Conservation (phyloP, 2,329 filamentous ascomycete genomes). For the Colletotrichum spaethianum region DNA sequence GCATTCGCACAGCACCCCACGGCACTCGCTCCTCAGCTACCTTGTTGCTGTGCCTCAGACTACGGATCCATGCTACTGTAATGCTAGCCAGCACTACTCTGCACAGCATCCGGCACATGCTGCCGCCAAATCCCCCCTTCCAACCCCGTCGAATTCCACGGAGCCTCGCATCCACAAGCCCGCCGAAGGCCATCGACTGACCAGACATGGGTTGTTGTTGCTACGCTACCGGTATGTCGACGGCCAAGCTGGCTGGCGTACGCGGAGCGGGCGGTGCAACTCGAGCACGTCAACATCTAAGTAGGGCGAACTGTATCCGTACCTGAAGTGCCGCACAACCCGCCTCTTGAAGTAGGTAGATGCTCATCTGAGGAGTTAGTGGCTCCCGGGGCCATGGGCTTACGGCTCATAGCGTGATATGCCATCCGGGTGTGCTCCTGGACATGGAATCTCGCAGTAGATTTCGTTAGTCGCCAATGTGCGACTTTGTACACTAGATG, state of each 20-base stretch:
- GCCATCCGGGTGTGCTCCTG: conserved; percentile 7
- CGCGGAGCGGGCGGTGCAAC: conserved; percentile 24
- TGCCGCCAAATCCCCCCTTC: neutral
- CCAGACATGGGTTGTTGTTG: conserved; percentile 7
- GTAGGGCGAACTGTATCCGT: neutral
- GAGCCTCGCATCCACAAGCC: conserved; percentile 17
- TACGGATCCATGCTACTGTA: neutral
- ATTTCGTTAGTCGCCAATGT: neutral
- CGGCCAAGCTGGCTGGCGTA: conserved; percentile 15
- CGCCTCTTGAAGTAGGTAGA: neutral
- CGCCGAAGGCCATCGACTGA: conserved; percentile 6
- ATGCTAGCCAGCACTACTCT: neutral
- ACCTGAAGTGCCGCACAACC: neutral
- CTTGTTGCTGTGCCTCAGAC: neutral
- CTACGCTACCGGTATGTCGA: conserved; percentile 20
- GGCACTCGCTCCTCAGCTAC: conserved; percentile 3
- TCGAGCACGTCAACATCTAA: conserved; percentile 16
- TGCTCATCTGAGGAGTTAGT: conserved; percentile 24
- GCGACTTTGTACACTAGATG: neutral
- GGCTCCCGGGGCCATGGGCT: conserved; percentile 9
- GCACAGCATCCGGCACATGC: conserved; percentile 8
- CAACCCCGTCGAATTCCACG: conserved; percentile 10
- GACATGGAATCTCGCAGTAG: neutral
- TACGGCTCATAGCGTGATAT: conserved; percentile 29
- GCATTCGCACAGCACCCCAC: conserved; percentile 1